Base-by-base conservation (phyloP, 495 filamentous ascomycete species). In the Neurospora terricola region DNA sequence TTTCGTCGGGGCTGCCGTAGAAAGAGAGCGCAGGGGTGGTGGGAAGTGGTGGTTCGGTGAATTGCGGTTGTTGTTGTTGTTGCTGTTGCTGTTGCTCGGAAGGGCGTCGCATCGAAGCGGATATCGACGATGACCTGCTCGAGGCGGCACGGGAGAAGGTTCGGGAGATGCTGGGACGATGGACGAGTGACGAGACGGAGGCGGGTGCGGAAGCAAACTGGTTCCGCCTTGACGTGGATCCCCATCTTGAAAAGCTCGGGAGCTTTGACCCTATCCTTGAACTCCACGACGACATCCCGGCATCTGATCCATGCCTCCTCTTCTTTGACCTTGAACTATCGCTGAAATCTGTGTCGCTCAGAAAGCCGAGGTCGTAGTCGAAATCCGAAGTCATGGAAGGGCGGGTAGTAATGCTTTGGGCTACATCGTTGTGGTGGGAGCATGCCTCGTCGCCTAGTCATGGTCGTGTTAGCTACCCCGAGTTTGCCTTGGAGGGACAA, bases 191-290 rank as follows among this genome's bases (percentile, higher is more conserved):
- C 48, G 78, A 84, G 78, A 84, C 86, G 3, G 85, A 86, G 40
- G 80, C 84, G 3, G 82, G 82, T 39, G 82, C 85, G 38, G 81
- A 86, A 77, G 80, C 84, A 79, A 79, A 81, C 70, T 77, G 85
- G 27, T 79, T 78, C 70, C 87, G 82, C 76, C 85, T 89, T 21
- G 88, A 73, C 9, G 75, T 84, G 54, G 84, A 86, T 83, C 88
- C 89, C 78, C 89, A 90, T 23, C 87, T 88, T 0, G 91, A 88
- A 69, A 96, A 85, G 40, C 90, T 93, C 3, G 92, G 91, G 72
- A 96, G 90, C 71, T 89, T 87, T 4, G 89, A 90, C 66, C 90
- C 88, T 72, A 95, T 82, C 48, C 91, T 88, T 39, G 89, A 87
- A 36, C 92, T 86, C 71, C 93, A 86, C 66, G 85, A 88, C 72